Percentiles rank a stretch among this genome's conserved stretches.
Conservation (phyloP, 2,329 filamentous ascomycete genomes). For the Tolypocladium amazonense region DNA sequence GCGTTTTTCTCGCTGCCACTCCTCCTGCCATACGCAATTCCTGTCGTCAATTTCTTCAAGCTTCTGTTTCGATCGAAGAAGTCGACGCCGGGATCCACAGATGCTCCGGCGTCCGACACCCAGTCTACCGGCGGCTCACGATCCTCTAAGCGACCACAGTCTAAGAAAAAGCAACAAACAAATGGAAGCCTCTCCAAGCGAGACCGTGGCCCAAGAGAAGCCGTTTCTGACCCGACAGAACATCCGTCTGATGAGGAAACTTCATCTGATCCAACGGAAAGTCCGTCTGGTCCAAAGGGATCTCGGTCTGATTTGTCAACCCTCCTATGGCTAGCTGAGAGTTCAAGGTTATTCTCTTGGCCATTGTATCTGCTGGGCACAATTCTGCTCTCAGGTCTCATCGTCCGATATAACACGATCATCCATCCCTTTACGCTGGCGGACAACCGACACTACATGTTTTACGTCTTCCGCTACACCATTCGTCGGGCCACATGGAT, state of each 20-base stretch:
- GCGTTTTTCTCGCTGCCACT: constrained; percentile 83
- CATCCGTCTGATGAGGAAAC: too few species aligned
- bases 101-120: neutral
- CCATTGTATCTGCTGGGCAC: constrained; percentile 23
- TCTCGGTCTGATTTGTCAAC: neutral
- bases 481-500: constrained; percentile 55
- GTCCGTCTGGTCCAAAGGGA: neutral
- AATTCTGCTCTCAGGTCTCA: constrained; percentile 24
- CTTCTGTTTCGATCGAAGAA: neutral
- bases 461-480: constrained; percentile 85
- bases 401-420: constrained; percentile 78
- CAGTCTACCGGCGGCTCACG: neutral
- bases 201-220: too few species aligned
- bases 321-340: neutral
- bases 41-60: constrained; percentile 15
- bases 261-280: neutral
- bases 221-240: too few species aligned
- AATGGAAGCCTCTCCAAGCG: neutral
- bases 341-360: constrained; percentile 22
- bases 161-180: neutral
- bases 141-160: neutral
- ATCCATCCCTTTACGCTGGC: constrained; percentile 93
- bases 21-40: constrained; percentile 41
- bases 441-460: constrained; percentile 95
- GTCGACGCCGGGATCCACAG: too few species aligned